Evolutionary conservation across 2,329 filamentous ascomycete species (phyloP), one percentile per base, ranked within the genome.

Genomic region (Aspergillaceae sp.): DNA sequence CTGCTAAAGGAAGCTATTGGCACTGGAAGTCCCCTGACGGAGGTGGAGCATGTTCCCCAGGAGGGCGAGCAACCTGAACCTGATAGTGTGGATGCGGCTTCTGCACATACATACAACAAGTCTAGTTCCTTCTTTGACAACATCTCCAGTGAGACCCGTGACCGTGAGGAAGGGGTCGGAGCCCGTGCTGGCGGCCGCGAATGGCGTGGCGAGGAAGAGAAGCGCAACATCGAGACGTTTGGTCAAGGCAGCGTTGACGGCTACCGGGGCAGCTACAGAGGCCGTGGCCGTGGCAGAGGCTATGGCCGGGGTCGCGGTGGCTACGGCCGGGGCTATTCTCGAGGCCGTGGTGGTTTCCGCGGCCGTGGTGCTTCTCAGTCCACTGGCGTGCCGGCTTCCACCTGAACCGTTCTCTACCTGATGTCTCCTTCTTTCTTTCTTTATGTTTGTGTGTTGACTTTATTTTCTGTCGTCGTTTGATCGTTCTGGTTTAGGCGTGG

Each of bases 151-250:
- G 92, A 98, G 64, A 79, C 87, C 51, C 94, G 86, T 66, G 92
- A 98, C 54, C 82, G 92, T 38, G 82, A 87, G 43, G 87, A 91
- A 51, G 83, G 82, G 35, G 75, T 67, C 30, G 63, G 74, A 37
- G 77, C 80, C 51, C 80, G 82, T 63, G 75, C 81, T n/a, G 84
- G 85, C 47, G 89, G 88, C 30, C 82, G 86, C 41, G 88, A 94
- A 65, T 94, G 92, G 82, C 83, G 92, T 45, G 84, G 83, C 35
- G 89, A 97, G 66, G 92, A 97, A 65, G 87, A 94, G 64, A 88
- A 84, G 66, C 89, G 88, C 72, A 97, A 97, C 64, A 86, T 98
- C 62, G 92, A 98, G 71, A 98, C 92, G 0, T 98, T 98, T 56
- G 92, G 92, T 6, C 90, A 97, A 66, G 90, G 90, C 44, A 96